Evolutionary conservation across 148 eudicot species (phyloP).

Genomic region (Cornus kousa): DNA sequence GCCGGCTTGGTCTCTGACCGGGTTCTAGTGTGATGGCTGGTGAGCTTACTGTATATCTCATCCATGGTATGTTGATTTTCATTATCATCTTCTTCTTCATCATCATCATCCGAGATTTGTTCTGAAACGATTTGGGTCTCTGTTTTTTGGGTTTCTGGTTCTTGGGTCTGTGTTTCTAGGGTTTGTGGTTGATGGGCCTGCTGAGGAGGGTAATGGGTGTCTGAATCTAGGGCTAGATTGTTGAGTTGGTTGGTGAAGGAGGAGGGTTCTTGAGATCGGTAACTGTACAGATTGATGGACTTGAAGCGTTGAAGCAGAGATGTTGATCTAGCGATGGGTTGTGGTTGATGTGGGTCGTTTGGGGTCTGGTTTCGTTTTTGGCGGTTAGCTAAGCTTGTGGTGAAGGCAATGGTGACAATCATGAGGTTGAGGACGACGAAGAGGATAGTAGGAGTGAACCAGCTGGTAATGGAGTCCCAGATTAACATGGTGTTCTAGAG

Average conservation of each 20-base stretch:
- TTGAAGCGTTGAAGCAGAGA: constrained; percentile 71
- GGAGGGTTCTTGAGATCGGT: constrained; percentile 28
- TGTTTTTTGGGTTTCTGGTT: background rate
- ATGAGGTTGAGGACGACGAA: constrained; percentile 71
- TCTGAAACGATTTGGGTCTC: constrained; percentile 4
- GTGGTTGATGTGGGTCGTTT: constrained; percentile 13
- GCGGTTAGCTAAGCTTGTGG: constrained; percentile 42
- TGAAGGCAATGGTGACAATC: constrained; percentile 68
- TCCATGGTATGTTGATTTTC: constrained; percentile 43
- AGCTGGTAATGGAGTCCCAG: constrained; percentile 71
- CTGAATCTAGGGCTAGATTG: constrained; percentile 19
- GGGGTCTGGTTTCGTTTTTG: constrained; percentile 20
- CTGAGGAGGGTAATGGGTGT: constrained; percentile 12
- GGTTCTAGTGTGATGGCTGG: constrained; percentile 37
- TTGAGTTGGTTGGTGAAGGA: constrained; percentile 4
- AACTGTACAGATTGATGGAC: constrained; percentile 53
- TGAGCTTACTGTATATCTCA: constrained; percentile 57
- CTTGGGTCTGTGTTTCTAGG: constrained; percentile 6
- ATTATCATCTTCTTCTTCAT: background rate
- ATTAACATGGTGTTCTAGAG: constrained; percentile 9
- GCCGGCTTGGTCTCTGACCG: constrained; percentile 59
- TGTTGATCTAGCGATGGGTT: constrained; percentile 35
- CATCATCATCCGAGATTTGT: constrained; percentile 3
- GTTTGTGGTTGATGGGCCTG: background rate
- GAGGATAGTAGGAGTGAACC: constrained; percentile 79